Evolutionary conservation across 371 early-diverging fungal genomes (phyloP).

Genomic region (Gilbertella persicaria): DNA sequence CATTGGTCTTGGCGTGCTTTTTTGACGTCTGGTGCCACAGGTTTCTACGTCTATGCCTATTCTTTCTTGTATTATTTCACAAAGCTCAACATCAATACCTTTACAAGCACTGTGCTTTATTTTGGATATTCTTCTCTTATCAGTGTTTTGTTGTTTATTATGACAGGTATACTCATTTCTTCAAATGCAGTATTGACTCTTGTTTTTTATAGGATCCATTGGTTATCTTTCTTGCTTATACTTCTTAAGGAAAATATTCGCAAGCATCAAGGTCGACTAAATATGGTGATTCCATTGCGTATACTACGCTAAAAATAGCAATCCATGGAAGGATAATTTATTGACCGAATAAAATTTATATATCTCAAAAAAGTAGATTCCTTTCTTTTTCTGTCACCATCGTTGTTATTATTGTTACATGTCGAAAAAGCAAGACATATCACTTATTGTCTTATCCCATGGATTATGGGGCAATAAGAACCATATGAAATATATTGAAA

Average conservation of each 20-base stretch:
- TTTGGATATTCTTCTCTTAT: slow-evolving; percentile 89
- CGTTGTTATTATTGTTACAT: background rate
- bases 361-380: too few relatives aligned
- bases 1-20: slow-evolving; percentile 96
- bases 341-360: too few relatives aligned
- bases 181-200: background rate
- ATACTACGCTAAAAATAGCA: too few relatives aligned
- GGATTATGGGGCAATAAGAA: slow-evolving; percentile 68
- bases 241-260: slow-evolving; percentile 83
- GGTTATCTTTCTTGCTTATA: slow-evolving; percentile 76
- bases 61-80: slow-evolving; percentile 80
- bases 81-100: slow-evolving; percentile 69
- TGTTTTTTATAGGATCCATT: slow-evolving; percentile 48
- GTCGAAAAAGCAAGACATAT: slow-evolving; percentile 4
- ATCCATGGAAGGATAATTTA: too few relatives aligned
- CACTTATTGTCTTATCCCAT: slow-evolving; percentile 58
- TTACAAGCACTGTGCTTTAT: slow-evolving; percentile 83
- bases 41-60: slow-evolving; percentile 88
- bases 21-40: slow-evolving; percentile 84
- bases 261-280: slow-evolving; percentile 83
- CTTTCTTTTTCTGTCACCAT: background rate
- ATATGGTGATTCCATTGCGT: too few relatives aligned
- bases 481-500: slow-evolving; percentile 56
- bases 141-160: slow-evolving; percentile 66
- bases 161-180: slow-evolving; percentile 32